These are phyloP conservation scores for Pythium vanterpoolii DNA, from an alignment of 352 stramenopile genomes.

Conservation along the genomic window DNA sequence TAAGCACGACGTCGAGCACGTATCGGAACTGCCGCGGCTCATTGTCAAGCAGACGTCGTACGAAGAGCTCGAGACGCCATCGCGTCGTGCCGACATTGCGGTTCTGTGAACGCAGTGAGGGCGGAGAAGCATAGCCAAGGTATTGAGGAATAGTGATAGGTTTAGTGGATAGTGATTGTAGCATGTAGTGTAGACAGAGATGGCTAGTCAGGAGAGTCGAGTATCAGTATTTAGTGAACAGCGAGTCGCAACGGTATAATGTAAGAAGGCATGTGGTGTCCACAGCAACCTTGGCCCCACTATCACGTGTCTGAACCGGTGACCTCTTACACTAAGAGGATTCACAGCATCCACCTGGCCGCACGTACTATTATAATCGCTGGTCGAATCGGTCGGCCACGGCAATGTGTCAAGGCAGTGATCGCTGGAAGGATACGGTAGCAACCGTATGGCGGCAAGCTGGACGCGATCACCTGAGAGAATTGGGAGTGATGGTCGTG, in stretches of 20 bases:
- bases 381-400: too few species aligned
- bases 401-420: too few species aligned
- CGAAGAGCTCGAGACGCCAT: constrained; percentile 25
- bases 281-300: too few species aligned
- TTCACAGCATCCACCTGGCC: too few species aligned
- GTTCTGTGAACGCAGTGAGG: constrained; percentile 6
- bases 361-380: too few species aligned
- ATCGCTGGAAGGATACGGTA: constrained; percentile 15
- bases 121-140: background rate
- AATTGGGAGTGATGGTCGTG: background rate
- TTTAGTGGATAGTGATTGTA: constrained; percentile 3
- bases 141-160: background rate
- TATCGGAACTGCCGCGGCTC: constrained; percentile 20
- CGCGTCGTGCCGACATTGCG: constrained; percentile 19
- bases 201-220: constrained; percentile 9
- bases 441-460: too few species aligned
- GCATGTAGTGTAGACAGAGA: background rate
- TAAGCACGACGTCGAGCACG: constrained; percentile 20
- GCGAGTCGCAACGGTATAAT: background rate
- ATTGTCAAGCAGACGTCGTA: constrained; percentile 25
- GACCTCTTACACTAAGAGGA: too few species aligned
- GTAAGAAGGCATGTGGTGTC: too few species aligned
- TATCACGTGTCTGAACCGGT: too few species aligned
- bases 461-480: background rate
- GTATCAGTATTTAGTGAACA: constrained; percentile 1